Conservation (phyloP, 257 asterid genomes). For the Solanum gracilifrons region DNA sequence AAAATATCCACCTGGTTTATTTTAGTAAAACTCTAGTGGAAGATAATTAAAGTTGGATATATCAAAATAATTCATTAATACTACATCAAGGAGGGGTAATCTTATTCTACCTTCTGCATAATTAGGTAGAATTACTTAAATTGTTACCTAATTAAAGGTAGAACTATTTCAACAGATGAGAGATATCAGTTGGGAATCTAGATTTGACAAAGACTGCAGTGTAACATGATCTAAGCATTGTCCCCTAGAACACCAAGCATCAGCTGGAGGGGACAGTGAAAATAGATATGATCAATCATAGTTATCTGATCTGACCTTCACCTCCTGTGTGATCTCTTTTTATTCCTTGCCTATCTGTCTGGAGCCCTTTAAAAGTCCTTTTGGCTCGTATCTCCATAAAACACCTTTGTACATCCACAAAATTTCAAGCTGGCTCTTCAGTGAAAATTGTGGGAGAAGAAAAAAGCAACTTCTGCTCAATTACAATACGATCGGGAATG, state of each 20-base stretch:
- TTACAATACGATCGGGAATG: slow-evolving; percentile 15
- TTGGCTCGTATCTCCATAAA: not conserved
- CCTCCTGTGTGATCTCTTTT: slow-evolving; percentile 28
- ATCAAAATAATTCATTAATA: not conserved
- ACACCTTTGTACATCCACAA: slow-evolving; percentile 11
- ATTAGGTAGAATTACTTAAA: not conserved
- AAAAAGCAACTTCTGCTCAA: not conserved
- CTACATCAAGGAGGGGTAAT: not conserved
- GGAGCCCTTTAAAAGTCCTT: slow-evolving; percentile 23
- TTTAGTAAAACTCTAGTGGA: not conserved
- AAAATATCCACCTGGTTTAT: not conserved
- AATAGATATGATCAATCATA: slow-evolving; percentile 19
- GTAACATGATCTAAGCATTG: slow-evolving; percentile 37
- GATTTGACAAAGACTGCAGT: slow-evolving; percentile 32
- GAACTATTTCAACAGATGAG: not conserved
- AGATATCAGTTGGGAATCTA: slow-evolving; percentile 45
- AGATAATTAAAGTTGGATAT: not conserved
- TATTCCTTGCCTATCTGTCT: slow-evolving; percentile 20
- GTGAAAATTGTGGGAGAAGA: not conserved
- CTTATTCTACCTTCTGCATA: not conserved
- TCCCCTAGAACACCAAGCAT: not conserved
- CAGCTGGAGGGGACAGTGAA: slow-evolving; percentile 26
- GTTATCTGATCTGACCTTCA: slow-evolving; percentile 30
- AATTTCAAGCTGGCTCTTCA: not conserved
- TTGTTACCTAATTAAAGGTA: not conserved